Base-by-base conservation (phyloP, 805 yeast genomes). In the Myxozyma neglecta region DNA sequence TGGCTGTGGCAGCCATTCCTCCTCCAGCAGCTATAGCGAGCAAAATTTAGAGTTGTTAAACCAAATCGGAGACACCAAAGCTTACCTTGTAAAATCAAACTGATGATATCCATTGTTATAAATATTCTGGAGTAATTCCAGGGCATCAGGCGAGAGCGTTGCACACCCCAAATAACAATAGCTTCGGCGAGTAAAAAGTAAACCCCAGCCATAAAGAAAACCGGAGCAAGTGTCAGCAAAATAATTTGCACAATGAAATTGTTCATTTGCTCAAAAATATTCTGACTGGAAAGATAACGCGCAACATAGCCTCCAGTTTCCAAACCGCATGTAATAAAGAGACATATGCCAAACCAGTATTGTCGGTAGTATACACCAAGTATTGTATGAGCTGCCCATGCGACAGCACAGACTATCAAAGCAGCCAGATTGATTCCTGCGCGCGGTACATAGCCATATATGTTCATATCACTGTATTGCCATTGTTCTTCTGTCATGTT, bases 191-290 rank as follows among this genome's bases (percentile, higher is more conserved):
- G 74, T 57, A 85, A 77, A 66, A 81, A 87, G 74, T 90, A 91
- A 2, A 90, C 78, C 1, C 93, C 96, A 3, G 88, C 97, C 89
- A 89, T 87, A 49, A 88, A 77, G 72, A 90, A 87, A 20, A 89
- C 90, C 0, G 97, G 97, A 0, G 90, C 93, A 52, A 90, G 74
- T 0, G 93, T 89, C 59, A 90, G 75, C 69, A 86, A 79, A 58
- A 85, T 81, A 65, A 87, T 81, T 72, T 90, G 96, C 68, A 85
- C 74, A 47, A 87, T 70, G 70, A 79, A 90, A 35, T 79, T 75
- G 54, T 79, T 72, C 45, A 74, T 65, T 42, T 74, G 69, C 14
- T 64, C 43, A 65, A 14, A 16, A 6, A 39, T 29, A 18, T 42
- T 44, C 60, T 42, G 51, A 11, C 80, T 78, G 1, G 86, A 78